Evolutionary conservation across 1,284 basidiomycete species (phyloP).

Genomic region (Irpex rosettiformis): DNA sequence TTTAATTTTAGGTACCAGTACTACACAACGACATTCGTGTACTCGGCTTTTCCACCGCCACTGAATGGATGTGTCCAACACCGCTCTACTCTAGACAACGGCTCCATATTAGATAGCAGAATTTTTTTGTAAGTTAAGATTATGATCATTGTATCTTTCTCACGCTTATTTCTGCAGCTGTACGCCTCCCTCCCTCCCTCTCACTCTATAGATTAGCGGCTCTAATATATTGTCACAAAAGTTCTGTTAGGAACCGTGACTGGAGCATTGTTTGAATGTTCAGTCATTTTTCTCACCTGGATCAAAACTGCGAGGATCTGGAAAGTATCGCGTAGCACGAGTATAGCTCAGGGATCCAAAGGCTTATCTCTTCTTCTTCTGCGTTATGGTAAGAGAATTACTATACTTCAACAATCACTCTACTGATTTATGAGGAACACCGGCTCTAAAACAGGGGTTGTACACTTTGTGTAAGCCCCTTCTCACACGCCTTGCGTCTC

Average conservation of each 20-base stretch:
- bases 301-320: background rate
- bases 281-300: background rate
- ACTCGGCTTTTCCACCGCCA: conserved; percentile 5
- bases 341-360: background rate
- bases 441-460: background rate
- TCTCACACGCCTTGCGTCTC: background rate
- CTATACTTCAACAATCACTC: background rate
- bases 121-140: background rate
- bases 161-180: background rate
- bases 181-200: too few species aligned
- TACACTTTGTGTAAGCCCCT: background rate
- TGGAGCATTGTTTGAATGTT: background rate
- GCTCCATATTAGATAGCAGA: background rate
- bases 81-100: background rate
- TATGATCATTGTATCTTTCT: background rate
- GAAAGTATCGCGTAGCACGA: background rate
- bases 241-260: background rate
- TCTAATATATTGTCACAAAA: background rate
- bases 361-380: background rate
- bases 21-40: conserved; percentile 3
- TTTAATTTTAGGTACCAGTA: background rate
- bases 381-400: background rate
- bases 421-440: background rate
- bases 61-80: conserved; percentile 10
- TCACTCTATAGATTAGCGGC: background rate